A percentile compares a stretch with the other conserved stretches of the same genome.
These are phyloP conservation scores for Knoxdaviesia proteae DNA, from an alignment of 2,329 filamentous ascomycete genomes.

Conservation along the genomic window DNA sequence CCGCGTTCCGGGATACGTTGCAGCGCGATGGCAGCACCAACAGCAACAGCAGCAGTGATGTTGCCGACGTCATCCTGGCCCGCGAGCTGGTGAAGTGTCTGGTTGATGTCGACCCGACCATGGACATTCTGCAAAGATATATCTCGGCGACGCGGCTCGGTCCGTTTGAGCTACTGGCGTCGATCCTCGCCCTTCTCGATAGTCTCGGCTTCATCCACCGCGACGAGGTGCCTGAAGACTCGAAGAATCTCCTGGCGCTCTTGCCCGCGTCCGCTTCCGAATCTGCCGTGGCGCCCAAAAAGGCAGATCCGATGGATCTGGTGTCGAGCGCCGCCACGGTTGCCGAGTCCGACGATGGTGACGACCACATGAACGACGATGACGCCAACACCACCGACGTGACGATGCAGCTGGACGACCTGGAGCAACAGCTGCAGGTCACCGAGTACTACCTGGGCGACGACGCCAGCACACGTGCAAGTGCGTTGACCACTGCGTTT, in stretches of 20 bases:
- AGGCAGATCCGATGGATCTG: too few relatives aligned
- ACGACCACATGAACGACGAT: conserved; percentile 3
- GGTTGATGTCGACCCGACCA: conserved; percentile 43
- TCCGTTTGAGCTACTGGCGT: conserved; percentile 42
- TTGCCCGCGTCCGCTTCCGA: not conserved
- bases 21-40: conserved; percentile 9
- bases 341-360: not conserved
- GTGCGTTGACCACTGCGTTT: conserved; percentile 46
- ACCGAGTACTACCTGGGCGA: conserved; percentile 47
- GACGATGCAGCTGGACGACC: conserved; percentile 35
- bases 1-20: conserved; percentile 30
- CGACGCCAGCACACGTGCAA: conserved; percentile 39
- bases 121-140: conserved; percentile 45
- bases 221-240: conserved; percentile 6
- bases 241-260: not conserved
- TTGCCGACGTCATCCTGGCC: conserved; percentile 23
- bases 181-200: conserved; percentile 44
- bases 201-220: conserved; percentile 41
- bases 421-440: conserved; percentile 44
- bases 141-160: conserved; percentile 45
- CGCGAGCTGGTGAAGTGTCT: conserved; percentile 42
- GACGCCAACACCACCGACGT: conserved; percentile 9
- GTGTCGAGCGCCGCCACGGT: not conserved
- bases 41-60: conserved; percentile 9
- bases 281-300: not conserved